phyloP scores from a whole-genome alignment of 1,139 yeast species.

The Suhomyces maxii region DNA sequence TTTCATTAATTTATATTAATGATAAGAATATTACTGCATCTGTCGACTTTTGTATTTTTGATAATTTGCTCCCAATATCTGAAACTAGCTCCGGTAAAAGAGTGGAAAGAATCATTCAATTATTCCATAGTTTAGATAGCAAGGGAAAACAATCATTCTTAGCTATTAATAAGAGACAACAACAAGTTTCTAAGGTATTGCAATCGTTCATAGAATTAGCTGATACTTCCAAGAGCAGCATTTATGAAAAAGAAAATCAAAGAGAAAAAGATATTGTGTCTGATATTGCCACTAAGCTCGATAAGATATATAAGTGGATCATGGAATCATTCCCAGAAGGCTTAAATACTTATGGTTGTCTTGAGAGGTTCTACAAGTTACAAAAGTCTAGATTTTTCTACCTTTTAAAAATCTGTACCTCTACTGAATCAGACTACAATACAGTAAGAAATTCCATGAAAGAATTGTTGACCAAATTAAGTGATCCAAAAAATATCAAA shows the following conservation, averaged over 20 bases:
- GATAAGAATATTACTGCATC: conserved; percentile 66
- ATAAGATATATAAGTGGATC: conserved; percentile 66
- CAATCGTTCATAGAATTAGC: conserved; percentile 34
- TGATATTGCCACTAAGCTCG: conserved; percentile 33
- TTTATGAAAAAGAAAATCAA: neutral
- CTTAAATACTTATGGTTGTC: conserved; percentile 45
- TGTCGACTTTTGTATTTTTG: conserved; percentile 64
- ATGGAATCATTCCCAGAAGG: conserved; percentile 57
- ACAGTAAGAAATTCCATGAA: conserved; percentile 61
- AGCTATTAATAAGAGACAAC: conserved; percentile 70
- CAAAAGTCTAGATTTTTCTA: conserved; percentile 60
- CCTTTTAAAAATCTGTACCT: conserved; percentile 53
- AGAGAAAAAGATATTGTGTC: conserved; percentile 14
- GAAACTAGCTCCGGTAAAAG: conserved; percentile 46
- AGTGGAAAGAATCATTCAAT: conserved; percentile 52
- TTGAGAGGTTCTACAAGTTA: conserved; percentile 52
- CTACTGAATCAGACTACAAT: conserved; percentile 59
- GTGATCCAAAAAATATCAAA: conserved; percentile 51
- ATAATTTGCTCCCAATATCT: conserved; percentile 58
- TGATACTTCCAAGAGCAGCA: conserved; percentile 20
- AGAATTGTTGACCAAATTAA: conserved; percentile 57
- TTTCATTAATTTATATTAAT: conserved; percentile 74
- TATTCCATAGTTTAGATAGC: conserved; percentile 51
- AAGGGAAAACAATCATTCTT: conserved; percentile 64
- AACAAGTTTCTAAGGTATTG: conserved; percentile 51